Percentiles rank a stretch among this genome's conserved stretches.
Evolutionary conservation across 1,284 basidiomycete species (phyloP).

Genomic region (Agroathelia rolfsii): DNA sequence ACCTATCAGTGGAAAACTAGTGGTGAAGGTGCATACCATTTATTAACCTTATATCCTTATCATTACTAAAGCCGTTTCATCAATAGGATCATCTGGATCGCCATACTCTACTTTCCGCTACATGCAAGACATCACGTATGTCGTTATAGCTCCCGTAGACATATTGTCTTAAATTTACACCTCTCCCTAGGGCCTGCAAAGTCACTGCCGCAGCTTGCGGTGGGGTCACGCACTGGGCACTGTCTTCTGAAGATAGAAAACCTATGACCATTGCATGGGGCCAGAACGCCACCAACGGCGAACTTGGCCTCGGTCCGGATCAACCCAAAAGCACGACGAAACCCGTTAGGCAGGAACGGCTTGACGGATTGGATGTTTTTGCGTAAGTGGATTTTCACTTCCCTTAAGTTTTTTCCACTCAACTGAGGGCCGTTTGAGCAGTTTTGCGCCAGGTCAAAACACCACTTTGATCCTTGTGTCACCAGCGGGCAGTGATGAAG

Average conservation of each 20-base stretch:
- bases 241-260: constrained; percentile 60
- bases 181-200: constrained; percentile 53
- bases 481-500: too few species aligned
- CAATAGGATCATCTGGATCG: constrained; percentile 65
- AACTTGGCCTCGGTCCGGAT: constrained; percentile 74
- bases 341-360: constrained; percentile 62
- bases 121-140: constrained; percentile 73
- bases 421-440: too few species aligned
- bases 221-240: constrained; percentile 84
- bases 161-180: constrained; percentile 7
- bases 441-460: constrained; percentile 78
- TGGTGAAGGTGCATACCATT: constrained; percentile 60
- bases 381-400: constrained; percentile 59
- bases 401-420: too few species aligned
- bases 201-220: constrained; percentile 62
- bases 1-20: constrained; percentile 78
- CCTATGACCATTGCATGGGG: constrained; percentile 83
- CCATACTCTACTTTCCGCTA: constrained; percentile 76
- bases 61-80: too few species aligned
- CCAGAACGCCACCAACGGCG: constrained; percentile 73
- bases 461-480: constrained; percentile 74
- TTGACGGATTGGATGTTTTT: constrained; percentile 69
- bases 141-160: constrained; percentile 6
- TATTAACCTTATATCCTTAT: constrained; percentile 6
- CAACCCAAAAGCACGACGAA: constrained; percentile 84